A percentile compares a stretch with the other conserved stretches of the same genome.
These are phyloP conservation scores for Aegilops longissima DNA, from an alignment of 176 grass and related monocot species.

Conservation along the genomic window DNA sequence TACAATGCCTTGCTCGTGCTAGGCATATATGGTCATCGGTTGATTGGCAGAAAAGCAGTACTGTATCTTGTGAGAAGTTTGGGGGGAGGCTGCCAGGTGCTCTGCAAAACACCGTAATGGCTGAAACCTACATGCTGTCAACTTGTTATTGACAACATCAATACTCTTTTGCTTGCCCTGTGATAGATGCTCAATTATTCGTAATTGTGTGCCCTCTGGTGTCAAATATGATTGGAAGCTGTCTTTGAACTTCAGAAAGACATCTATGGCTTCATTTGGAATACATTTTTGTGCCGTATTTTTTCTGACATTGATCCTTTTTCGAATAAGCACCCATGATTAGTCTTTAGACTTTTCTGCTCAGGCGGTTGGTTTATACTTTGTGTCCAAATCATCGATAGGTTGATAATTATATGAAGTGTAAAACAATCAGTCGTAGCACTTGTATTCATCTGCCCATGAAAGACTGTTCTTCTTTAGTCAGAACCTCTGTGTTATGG, in stretches of 20 bases:
- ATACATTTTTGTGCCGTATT: not conserved
- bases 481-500: not conserved
- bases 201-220: not conserved
- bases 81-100: not conserved
- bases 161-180: not conserved
- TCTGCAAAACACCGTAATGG: slow-evolving; percentile 30
- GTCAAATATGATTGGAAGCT: not conserved
- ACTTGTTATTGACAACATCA: not conserved
- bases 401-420: not conserved
- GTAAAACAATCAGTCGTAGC: not conserved
- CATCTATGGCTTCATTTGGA: not conserved
- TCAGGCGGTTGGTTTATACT: not conserved
- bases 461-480: not conserved
- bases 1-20: not conserved
- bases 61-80: not conserved
- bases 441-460: not conserved
- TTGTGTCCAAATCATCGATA: not conserved
- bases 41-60: not conserved
- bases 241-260: not conserved
- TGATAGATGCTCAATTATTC: not conserved
- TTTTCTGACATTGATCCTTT: not conserved
- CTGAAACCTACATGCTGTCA: slow-evolving; percentile 1
- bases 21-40: not conserved
- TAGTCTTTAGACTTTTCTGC: not conserved
- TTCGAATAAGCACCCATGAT: not conserved